Evolutionary conservation across 2,329 filamentous ascomycete genomes (phyloP).

Genomic region (Leptographium flavum): DNA sequence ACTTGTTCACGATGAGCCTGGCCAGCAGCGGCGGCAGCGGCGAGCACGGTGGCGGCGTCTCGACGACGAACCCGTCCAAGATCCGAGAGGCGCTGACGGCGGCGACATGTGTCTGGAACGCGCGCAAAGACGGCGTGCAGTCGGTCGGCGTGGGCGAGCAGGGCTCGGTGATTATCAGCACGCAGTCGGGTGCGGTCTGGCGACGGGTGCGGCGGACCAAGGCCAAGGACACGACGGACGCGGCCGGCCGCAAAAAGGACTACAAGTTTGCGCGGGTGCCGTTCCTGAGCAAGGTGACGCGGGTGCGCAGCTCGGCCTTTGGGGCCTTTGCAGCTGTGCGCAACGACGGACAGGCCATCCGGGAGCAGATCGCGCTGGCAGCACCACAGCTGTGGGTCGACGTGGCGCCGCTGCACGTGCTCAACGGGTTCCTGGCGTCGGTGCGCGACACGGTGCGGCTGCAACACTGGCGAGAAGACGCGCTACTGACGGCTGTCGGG

Average conservation of each 20-base stretch:
- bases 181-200: constrained; percentile 87
- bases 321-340: constrained; percentile 82
- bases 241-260: constrained; percentile 58
- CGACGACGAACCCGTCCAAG: constrained; percentile 85
- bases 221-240: constrained; percentile 43
- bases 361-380: constrained; percentile 51
- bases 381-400: constrained; percentile 62
- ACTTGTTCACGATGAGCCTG: constrained; percentile 75
- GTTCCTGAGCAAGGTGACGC: constrained; percentile 69
- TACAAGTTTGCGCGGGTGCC: constrained; percentile 93
- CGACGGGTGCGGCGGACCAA: constrained; percentile 70
- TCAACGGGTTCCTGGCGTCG: constrained; percentile 41
- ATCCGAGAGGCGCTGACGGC: constrained; percentile 68
- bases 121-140: constrained; percentile 70
- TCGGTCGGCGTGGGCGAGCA: constrained; percentile 86
- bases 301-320: constrained; percentile 75
- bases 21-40: constrained; percentile 34
- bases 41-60: constrained; percentile 25
- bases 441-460: constrained; percentile 21
- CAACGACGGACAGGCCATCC: constrained; percentile 70
- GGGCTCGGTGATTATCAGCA: constrained; percentile 88
- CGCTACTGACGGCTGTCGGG: constrained; percentile 38
- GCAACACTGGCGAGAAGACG: constrained; percentile 25
- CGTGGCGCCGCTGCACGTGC: constrained; percentile 52
- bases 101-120: constrained; percentile 76